Evolutionary conservation across 441 rosid species (phyloP).

Genomic region (Dalechampia spathulata): DNA sequence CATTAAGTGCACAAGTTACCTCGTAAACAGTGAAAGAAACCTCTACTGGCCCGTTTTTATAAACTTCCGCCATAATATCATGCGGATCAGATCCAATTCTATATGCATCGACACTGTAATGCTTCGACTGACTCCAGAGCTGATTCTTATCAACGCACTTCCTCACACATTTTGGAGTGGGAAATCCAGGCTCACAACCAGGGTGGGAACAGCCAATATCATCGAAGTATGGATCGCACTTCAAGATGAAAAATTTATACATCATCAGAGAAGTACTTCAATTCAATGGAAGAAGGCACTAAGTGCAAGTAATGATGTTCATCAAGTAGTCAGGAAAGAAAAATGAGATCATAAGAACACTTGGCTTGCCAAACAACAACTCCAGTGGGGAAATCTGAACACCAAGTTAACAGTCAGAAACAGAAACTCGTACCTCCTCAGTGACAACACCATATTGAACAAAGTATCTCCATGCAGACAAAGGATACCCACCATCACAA

Average conservation of each 20-base stretch:
- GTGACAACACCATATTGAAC: slow-evolving; percentile 73
- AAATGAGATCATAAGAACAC: slow-evolving; percentile 3
- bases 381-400: background rate
- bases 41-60: slow-evolving; percentile 83
- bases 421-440: slow-evolving; percentile 51
- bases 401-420: slow-evolving; percentile 1
- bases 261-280: slow-evolving; percentile 2
- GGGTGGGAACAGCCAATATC: slow-evolving; percentile 85
- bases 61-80: slow-evolving; percentile 77
- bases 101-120: slow-evolving; percentile 62
- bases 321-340: background rate
- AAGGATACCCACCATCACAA: slow-evolving; percentile 83
- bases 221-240: slow-evolving; percentile 95
- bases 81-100: slow-evolving; percentile 56
- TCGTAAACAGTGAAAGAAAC: slow-evolving; percentile 84
- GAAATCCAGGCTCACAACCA: slow-evolving; percentile 88
- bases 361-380: background rate
- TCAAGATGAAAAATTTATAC: slow-evolving; percentile 14
- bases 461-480: slow-evolving; percentile 78
- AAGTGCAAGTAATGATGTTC: background rate
- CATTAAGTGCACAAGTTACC: slow-evolving; percentile 32
- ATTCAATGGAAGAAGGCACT: slow-evolving; percentile 12
- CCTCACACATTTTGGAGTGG: slow-evolving; percentile 76
- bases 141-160: slow-evolving; percentile 65
- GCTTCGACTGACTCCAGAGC: slow-evolving; percentile 72